Percentiles rank a stretch among this genome's conserved stretches.
Conservation (phyloP, 805 yeast species). For the Candida nonsorbophila region DNA sequence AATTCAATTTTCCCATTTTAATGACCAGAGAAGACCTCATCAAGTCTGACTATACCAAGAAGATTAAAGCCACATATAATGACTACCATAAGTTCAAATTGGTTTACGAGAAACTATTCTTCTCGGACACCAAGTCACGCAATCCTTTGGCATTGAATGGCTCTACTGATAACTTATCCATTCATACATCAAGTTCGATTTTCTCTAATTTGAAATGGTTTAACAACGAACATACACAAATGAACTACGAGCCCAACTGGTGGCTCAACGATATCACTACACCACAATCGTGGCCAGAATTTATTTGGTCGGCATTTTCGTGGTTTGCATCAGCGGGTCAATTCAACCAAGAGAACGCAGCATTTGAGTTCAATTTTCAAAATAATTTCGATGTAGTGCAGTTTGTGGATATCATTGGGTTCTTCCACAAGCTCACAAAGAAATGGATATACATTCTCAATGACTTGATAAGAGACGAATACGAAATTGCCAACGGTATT, state of each 20-base stretch:
- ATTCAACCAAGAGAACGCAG: conserved; percentile 7
- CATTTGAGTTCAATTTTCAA: not conserved
- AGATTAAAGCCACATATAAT: conserved; percentile 23
- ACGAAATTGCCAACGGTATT: conserved; percentile 6
- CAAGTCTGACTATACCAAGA: not conserved
- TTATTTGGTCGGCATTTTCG: conserved; percentile 62
- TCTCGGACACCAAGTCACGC: conserved; percentile 1
- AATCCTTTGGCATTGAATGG: conserved; percentile 2
- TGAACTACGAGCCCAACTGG: conserved; percentile 31
- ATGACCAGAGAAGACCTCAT: conserved; percentile 3
- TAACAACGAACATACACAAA: conserved; percentile 2
- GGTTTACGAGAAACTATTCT: conserved; percentile 19
- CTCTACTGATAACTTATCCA: conserved; percentile 10
- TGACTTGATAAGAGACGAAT: conserved; percentile 27
- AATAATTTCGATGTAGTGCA: conserved; percentile 8
- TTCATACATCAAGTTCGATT: conserved; percentile 22
- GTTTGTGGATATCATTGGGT: conserved; percentile 25
- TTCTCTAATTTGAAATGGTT: conserved; percentile 10
- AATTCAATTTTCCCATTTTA: conserved; percentile 5
- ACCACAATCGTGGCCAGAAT: conserved; percentile 50
- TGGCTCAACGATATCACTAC: conserved; percentile 41
- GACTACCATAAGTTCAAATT: conserved; percentile 33
- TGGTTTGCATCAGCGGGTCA: conserved; percentile 92
- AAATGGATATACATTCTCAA: conserved; percentile 32
- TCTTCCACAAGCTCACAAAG: conserved; percentile 34